Percentiles rank a stretch among this genome's conserved stretches.
These are phyloP conservation scores for Pouteria glomerata DNA, from an alignment of 148 eudicot genomes.

Conservation along the genomic window DNA sequence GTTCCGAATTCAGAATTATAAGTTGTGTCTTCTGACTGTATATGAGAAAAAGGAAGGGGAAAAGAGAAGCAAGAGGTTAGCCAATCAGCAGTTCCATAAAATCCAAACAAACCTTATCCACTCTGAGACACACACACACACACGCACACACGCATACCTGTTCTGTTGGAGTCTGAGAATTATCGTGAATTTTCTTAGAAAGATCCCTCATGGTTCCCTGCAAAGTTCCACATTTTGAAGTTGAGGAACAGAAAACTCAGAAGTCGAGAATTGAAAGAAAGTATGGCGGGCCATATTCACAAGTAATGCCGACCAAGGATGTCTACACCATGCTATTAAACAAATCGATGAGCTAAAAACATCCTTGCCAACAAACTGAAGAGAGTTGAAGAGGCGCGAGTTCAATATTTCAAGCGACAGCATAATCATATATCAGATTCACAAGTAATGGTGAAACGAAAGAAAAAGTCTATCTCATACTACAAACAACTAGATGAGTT, in stretches of 20 bases:
- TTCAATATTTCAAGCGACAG: neutral
- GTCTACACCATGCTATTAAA: neutral
- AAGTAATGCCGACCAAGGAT: neutral
- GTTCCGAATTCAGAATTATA: slow-evolving; percentile 9
- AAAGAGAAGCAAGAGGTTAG: neutral
- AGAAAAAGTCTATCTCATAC: neutral
- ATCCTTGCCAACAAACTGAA: neutral
- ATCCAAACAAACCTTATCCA: neutral
- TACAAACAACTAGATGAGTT: neutral
- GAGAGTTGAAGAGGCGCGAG: neutral
- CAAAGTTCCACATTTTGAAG: slow-evolving; percentile 1
- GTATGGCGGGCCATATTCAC: neutral
- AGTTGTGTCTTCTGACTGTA: slow-evolving; percentile 13
- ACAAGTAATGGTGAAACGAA: neutral
- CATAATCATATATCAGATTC: neutral
- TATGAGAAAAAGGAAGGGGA: neutral
- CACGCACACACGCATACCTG: slow-evolving; percentile 26
- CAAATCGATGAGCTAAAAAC: neutral
- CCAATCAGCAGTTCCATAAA: neutral
- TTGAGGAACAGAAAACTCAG: slow-evolving; percentile 1
- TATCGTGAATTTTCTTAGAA: slow-evolving; percentile 32
- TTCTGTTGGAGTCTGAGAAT: slow-evolving; percentile 12
- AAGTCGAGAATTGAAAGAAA: neutral
- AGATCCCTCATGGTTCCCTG: slow-evolving; percentile 60
- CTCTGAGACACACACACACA: no score